Evolutionary conservation across 2,329 filamentous ascomycete species (phyloP).

Genomic region (Epichloe uncinata): DNA sequence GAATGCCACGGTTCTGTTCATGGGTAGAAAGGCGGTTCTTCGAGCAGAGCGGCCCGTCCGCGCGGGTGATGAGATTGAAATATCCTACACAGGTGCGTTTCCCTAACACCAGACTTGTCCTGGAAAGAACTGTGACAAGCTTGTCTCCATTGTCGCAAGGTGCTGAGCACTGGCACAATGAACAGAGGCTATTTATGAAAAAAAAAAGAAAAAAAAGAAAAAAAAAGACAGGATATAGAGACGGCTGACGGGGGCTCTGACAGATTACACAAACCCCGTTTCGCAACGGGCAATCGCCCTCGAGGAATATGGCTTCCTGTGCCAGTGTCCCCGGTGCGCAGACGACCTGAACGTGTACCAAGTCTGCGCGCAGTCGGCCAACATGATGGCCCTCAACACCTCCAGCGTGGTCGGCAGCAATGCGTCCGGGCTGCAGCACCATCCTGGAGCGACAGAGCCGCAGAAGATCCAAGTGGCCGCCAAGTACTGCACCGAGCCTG

Average conservation of each 20-base stretch:
- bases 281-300: conserved; percentile 29
- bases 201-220: too few species aligned
- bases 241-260: too few species aligned
- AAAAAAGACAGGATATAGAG: too few species aligned
- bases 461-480: conserved; percentile 11
- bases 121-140: too few species aligned
- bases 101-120: too few species aligned
- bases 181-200: too few species aligned
- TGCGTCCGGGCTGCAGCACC: conserved; percentile 7
- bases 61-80: conserved; percentile 42
- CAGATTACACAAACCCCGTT: conserved; percentile 36
- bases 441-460: conserved; percentile 10
- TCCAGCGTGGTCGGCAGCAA: conserved; percentile 27
- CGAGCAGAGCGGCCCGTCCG: conserved; percentile 35
- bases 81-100: conserved; percentile 46
- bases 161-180: too few species aligned
- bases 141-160: too few species aligned
- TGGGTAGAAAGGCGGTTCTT: conserved; percentile 36
- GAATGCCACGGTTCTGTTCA: conserved; percentile 44
- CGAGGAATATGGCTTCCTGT: conserved; percentile 38
- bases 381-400: conserved; percentile 24
- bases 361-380: conserved; percentile 29
- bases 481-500: not conserved
- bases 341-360: conserved; percentile 41
- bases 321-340: conserved; percentile 35